Evolutionary conservation across 257 asterid genomes (phyloP), one percentile per base, ranked within the genome.

Genomic region (Henckelia pumila): DNA sequence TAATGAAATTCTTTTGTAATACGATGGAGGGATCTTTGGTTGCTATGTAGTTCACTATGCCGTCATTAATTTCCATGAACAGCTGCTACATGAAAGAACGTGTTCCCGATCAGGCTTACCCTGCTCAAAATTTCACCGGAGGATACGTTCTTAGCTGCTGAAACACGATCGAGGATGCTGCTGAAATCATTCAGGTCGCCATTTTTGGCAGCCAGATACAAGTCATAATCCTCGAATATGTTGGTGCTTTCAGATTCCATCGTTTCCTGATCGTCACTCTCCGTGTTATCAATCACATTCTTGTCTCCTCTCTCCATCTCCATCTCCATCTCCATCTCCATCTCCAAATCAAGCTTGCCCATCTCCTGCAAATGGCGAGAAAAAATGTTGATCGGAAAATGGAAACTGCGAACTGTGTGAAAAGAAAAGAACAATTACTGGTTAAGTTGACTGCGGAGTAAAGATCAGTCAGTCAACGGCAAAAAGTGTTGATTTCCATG

Each of bases 31-130:
- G 77, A 6, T 20, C 21, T 10, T 20, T 20, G 2, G 8, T 44
- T 10, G 59, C 63, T 29, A 71, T 47, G 33, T 61, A 62, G 21
- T 1, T 7, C 13, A 66, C 67, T 55, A 61, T 13, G 11, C 1
- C n/a, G 19, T 40, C 7, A 0, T n/a, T n/a, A n/a, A n/a, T 67
- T 55, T 32, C 74, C 76, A 56, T 76, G 22, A 44, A 35, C 67
- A 6, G 71, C 69, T 23, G 80, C 77, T 2, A 76, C 21, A 6
- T 76, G 80, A 66, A 66, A 35, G 19, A 53, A 28, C 7, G 73
- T 71, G 14, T 61, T 76, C 50, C 74, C 68, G 23, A 60, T 44
- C 22, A 71, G 80, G 33, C 60, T 76, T 14, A 66, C 7, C 53
- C 70, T 28, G 5, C 29, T n/a, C 64, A 71, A 32, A 19, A 67